Base-by-base conservation (phyloP, 1,139 yeast species). In the Meyerozyma elateridarum region DNA sequence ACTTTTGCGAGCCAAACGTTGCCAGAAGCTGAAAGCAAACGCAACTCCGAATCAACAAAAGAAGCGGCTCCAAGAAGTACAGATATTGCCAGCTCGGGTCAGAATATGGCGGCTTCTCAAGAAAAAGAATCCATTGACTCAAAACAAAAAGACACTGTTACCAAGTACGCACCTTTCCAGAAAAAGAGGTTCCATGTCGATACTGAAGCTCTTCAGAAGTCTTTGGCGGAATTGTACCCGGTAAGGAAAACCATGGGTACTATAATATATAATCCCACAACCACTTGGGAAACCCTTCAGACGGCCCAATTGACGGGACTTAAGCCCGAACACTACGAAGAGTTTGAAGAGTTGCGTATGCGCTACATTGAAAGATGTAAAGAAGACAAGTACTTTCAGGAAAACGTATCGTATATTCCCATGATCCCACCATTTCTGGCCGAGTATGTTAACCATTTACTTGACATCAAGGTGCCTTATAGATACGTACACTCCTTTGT, bases 381-480 rank as follows among this genome's bases (percentile, higher is more conserved):
- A 19, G 58, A 55, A 22, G 25, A 24, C 11, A 21, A 15, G 5
- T 37, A 35, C 25, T 28, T 33, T 12, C 48, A 43, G 29, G 40
- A 31, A 15, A 15, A 26, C 3, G 32, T 35, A 22, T 53, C 51
- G 36, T 65, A 64, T 44, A 61, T 68, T 8, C 71, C 73, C 2
- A 41, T 52, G 33, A 54, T 68, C 15, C 73, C 73, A 0, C 70
- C 79, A 2, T 61, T 79, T 18, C 62, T 75, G 2, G 42, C 47
- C 7, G 76, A 74, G 22, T 66, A 77, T 44, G 68, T 78, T 41
- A 85, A 85, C 51, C 60, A 73, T 33, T 59, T 79, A 3, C 50
- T 85, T 17, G 83, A 83, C 38, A 66, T 85, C 18, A 70, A 80
- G 35, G 70, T 85, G n/a, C 81, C 91, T 1, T 63, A 64, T 28